phyloP scores from a whole-genome alignment of 331 rosid species.

The Saraca asoca region DNA sequence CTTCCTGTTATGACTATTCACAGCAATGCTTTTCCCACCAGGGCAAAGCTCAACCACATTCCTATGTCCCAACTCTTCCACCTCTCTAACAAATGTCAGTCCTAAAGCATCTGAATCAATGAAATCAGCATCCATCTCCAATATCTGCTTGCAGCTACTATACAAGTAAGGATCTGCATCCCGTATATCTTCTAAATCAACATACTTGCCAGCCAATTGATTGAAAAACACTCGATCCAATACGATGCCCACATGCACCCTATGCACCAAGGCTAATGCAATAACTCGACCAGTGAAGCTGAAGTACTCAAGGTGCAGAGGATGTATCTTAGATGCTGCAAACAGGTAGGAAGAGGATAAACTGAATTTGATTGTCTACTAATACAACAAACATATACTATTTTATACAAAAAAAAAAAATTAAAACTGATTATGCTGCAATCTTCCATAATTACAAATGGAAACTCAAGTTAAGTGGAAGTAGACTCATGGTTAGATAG shows the following conservation, averaged over 20 bases:
- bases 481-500: too few relatives aligned
- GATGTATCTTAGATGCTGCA: conserved; percentile 66
- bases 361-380: neutral
- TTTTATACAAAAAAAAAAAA: too few relatives aligned
- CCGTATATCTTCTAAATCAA: conserved; percentile 53
- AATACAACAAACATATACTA: neutral
- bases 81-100: conserved; percentile 58
- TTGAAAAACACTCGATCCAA: conserved; percentile 57
- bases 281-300: conserved; percentile 63
- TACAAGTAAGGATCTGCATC: conserved; percentile 61
- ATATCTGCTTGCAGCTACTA: conserved; percentile 59
- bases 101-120: conserved; percentile 62
- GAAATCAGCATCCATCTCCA: conserved; percentile 55
- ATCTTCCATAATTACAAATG: too few relatives aligned
- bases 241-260: conserved; percentile 63
- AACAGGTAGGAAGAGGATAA: conserved; percentile 5
- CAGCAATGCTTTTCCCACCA: too few relatives aligned
- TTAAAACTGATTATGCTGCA: too few relatives aligned
- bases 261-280: conserved; percentile 66
- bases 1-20: conserved; percentile 34
- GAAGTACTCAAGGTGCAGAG: conserved; percentile 63
- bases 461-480: too few relatives aligned
- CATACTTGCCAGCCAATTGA: conserved; percentile 56
- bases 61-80: conserved; percentile 62
- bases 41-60: neutral